Base-by-base conservation (phyloP, 75 land plant species). In the Selaginella moellendorffii region DNA sequence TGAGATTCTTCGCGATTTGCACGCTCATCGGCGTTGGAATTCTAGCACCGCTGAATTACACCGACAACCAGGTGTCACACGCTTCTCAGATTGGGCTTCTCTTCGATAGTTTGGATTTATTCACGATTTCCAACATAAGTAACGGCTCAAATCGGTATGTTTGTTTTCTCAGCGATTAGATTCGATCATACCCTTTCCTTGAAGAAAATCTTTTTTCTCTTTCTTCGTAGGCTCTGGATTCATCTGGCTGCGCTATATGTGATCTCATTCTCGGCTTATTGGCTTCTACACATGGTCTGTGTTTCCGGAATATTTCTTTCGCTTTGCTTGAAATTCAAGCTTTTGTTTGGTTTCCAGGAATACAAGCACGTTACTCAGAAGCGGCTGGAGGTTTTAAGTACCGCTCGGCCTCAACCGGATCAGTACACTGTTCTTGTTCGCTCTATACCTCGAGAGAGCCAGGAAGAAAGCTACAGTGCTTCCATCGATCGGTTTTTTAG, bases 351-450 rank as follows among this genome's bases (percentile, higher is more conserved):
- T 52, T 60, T 62, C 71, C 87, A 90, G 92, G 97, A 91, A 54
- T 81, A 84, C 64, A 68, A 74, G 21, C 70, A 71, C 65, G 82
- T 93, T 27, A 52, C 84, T 0, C 72, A 59, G 53, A 77, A 78
- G 78, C 79, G 96, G 62, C 70, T 83, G 9, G 64, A 54, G 0
- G 71, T 81, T 68, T 65, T 95, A 31, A 59, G 53, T 46, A 31
- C 60, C 53, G 74, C 83, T 52, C 72, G 64, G 19, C 78, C 80
- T 2, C 83, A 90, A 61, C 81, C 82, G 36, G 85, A 92, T 62
- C 82, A 89, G 66, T 93, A 85, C 68, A 72, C 96, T 10, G 71
- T 82, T 53, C 61, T 85, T 26, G 89, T 85, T 76, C 78, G 81
- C 1, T 76, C 75, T 62, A 69, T 85, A n/a, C n/a, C n/a, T 36